Evolutionary conservation across 2,329 filamentous ascomycete genomes (phyloP).

Genomic region (Emericellopsis cladophorae): DNA sequence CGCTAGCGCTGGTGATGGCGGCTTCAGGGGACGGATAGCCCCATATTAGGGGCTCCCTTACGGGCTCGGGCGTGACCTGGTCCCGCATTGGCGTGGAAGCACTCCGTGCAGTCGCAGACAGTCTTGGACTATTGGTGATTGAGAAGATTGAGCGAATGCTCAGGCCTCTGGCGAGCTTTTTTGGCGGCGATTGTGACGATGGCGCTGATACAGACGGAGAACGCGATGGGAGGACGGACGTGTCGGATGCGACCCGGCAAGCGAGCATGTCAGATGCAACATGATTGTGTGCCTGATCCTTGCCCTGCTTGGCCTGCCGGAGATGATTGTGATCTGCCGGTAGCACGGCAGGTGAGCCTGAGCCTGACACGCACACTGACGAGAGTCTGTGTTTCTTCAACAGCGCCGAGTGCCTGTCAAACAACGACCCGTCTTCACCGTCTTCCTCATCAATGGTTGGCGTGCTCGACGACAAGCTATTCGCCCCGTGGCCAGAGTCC

Average conservation of each 20-base stretch:
- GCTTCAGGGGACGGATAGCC: constrained; percentile 10
- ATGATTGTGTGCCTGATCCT: no score
- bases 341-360: no score
- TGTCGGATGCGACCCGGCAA: no score
- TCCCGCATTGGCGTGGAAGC: constrained; percentile 5
- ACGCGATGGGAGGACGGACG: no score
- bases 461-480: constrained; percentile 20
- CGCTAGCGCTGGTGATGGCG: background rate
- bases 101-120: background rate
- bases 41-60: constrained; percentile 10
- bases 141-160: constrained; percentile 12
- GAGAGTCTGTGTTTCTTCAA: no score
- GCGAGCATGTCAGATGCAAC: no score
- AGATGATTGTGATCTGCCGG: no score
- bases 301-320: no score
- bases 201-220: constrained; percentile 3
- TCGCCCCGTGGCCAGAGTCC: constrained; percentile 40
- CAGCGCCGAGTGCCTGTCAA: no score
- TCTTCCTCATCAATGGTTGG: constrained; percentile 25
- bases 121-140: background rate
- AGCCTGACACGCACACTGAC: no score
- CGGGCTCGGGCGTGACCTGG: no score
- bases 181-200: constrained; percentile 6
- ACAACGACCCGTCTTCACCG: constrained; percentile 20
- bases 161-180: constrained; percentile 12